phyloP scores from a whole-genome alignment of 441 rosid genomes.

The Melastoma candidum region DNA sequence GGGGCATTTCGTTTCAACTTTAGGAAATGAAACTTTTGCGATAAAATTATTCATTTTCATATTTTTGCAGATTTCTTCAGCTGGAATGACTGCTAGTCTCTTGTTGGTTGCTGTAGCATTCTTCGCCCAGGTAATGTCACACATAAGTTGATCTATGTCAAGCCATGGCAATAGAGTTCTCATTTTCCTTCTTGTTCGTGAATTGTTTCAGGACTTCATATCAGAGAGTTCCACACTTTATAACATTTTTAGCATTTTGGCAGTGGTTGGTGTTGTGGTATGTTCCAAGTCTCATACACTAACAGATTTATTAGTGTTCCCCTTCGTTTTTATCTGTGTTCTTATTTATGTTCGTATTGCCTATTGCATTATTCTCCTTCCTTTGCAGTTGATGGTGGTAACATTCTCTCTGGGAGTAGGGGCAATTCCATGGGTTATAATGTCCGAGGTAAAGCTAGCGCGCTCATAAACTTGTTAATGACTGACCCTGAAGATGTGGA shows the following conservation, averaged over 20 bases:
- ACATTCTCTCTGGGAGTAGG: constrained; percentile 88
- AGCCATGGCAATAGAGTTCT: neutral
- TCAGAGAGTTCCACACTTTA: constrained; percentile 8
- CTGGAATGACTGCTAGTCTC: constrained; percentile 17
- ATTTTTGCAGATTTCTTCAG: constrained; percentile 11
- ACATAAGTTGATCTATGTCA: neutral
- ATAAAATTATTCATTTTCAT: neutral
- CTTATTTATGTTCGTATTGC: neutral
- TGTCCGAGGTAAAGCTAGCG: constrained; percentile 71
- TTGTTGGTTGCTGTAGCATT: constrained; percentile 14
- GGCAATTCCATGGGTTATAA: constrained; percentile 87
- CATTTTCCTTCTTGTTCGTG: neutral
- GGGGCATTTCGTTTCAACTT: no score
- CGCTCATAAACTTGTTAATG: no score
- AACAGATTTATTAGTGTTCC: neutral
- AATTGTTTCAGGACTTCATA: neutral
- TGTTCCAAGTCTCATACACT: constrained; percentile 5
- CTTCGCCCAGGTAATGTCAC: constrained; percentile 8
- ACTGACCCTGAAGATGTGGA: no score
- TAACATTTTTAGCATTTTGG: constrained; percentile 11
- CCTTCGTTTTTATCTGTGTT: neutral
- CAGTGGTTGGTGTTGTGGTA: constrained; percentile 19
- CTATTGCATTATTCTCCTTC: neutral
- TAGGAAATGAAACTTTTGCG: no score
- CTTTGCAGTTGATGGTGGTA: constrained; percentile 50